Conservation (phyloP, 2,329 filamentous ascomycete genomes). For the Epichloe coenophiala region DNA sequence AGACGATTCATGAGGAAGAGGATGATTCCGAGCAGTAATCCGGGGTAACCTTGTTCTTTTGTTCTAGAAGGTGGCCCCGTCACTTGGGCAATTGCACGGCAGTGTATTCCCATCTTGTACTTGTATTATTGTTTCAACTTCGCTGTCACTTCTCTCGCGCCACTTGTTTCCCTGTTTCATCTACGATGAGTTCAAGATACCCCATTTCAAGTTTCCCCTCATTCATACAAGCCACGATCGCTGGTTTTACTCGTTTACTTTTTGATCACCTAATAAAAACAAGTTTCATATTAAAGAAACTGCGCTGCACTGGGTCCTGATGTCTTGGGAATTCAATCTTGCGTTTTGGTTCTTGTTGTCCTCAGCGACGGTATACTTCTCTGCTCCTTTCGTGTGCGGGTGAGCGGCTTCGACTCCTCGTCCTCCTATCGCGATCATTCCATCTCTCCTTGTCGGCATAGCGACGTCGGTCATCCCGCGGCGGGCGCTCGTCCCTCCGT, state of each 20-base stretch:
- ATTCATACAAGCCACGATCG: not conserved
- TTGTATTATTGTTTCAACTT: not conserved
- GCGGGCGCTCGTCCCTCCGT: slow-evolving; percentile 21
- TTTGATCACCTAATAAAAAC: not conserved
- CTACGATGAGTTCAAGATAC: slow-evolving; percentile 4
- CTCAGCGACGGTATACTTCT: slow-evolving; percentile 37
- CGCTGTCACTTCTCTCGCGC: not conserved
- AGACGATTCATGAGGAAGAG: slow-evolving; percentile 63
- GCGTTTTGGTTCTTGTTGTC: not conserved
- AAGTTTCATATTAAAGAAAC: not conserved
- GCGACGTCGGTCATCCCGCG: slow-evolving; percentile 20
- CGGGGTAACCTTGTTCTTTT: no score
- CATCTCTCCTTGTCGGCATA: slow-evolving; percentile 23
- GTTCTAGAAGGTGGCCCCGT: no score
- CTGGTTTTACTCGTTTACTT: not conserved
- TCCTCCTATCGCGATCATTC: slow-evolving; percentile 27
- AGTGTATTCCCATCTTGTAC: not conserved
- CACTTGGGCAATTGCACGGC: no score
- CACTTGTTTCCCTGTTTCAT: not conserved
- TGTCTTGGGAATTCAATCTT: not conserved
- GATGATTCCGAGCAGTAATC: slow-evolving; percentile 41
- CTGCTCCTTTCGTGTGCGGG: slow-evolving; percentile 25
- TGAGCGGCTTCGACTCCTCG: slow-evolving; percentile 27
- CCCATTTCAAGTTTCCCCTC: not conserved
- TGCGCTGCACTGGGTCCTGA: not conserved